A percentile compares a stretch with the other conserved stretches of the same genome.
Conservation (phyloP, 768 basidiomycete species). For the Leccinum obscurum region DNA sequence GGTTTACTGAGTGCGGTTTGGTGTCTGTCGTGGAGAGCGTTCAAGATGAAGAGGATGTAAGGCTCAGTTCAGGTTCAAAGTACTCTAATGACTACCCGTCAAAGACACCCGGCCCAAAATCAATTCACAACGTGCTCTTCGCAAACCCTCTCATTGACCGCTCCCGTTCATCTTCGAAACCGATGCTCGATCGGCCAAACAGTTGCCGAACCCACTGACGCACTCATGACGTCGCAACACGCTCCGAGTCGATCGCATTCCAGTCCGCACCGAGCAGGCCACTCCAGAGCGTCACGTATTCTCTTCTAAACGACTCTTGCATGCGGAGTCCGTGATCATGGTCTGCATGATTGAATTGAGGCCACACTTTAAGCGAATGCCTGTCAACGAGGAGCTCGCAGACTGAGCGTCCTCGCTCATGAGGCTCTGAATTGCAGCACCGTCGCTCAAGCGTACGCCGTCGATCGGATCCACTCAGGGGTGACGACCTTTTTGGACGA, state of each 20-base stretch:
- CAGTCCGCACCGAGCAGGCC: slow-evolving; percentile 59
- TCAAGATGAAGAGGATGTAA: slow-evolving; percentile 8
- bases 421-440: slow-evolving; percentile 51
- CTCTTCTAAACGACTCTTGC: slow-evolving; percentile 60
- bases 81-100: not conserved
- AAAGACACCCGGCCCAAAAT: slow-evolving; percentile 50
- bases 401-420: slow-evolving; percentile 47
- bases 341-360: slow-evolving; percentile 72
- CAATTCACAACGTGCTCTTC: slow-evolving; percentile 77
- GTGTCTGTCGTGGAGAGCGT: slow-evolving; percentile 37
- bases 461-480: slow-evolving; percentile 74
- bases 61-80: too few species aligned
- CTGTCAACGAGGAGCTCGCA: too few species aligned
- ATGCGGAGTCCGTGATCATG: slow-evolving; percentile 83
- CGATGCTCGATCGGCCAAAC: slow-evolving; percentile 36
- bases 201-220: slow-evolving; percentile 43
- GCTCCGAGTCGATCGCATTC: slow-evolving; percentile 40
- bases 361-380: slow-evolving; percentile 52
- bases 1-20: slow-evolving; percentile 48
- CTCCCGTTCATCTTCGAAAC: slow-evolving; percentile 84
- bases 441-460: slow-evolving; percentile 70
- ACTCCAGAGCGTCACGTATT: slow-evolving; percentile 82
- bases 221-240: slow-evolving; percentile 60
- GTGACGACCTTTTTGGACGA: slow-evolving; percentile 79
- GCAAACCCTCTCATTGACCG: slow-evolving; percentile 71